Evolutionary conservation across 495 filamentous ascomycete species (phyloP), one percentile per base, ranked within the genome.

Genomic region (Aspergillus panamensis): DNA sequence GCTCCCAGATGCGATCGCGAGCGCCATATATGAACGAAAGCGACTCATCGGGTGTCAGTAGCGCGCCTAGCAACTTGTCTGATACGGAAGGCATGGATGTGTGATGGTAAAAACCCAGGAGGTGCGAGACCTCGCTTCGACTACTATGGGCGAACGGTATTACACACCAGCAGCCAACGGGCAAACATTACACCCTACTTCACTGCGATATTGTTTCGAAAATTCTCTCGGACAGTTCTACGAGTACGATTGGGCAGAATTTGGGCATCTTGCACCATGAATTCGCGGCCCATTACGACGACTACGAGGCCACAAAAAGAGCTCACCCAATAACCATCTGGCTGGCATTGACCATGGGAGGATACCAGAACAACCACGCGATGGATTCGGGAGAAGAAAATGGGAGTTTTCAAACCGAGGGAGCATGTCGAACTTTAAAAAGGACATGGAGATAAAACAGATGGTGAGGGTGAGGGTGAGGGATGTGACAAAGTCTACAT

Each of bases 1-100:
- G 69, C 14, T 62, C 58, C 12, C 74, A 77, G 50, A 57, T 74
- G 30, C 69, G 70, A 30, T 68, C 73, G 33, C 66, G 73, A 32
- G 64, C 61, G 7, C 61, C 67, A 0, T 62, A 71, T 51, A 62
- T 65, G 39, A 61, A 55, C 8, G 69, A 65, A 3, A 75, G 68
- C 29, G 70, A 76, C 35, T 72, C 70, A 6, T 79, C 76, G 1
- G 73, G 66, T 8, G 70, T 78, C 20, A 79, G 76, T 51, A 77
- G 74, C 52, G 72, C 67, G 4, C 76, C 76, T 8, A 77, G 74
- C 48, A 72, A 76, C 54, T 44, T 79, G 13, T 75, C 73, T 1
- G 73, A 76, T 33, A 69, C 65, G 2, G 71, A 72, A 17, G 66
- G 62, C 8, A 71, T 79, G 72, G 75, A 72, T 48, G 69, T 66